Conservation (phyloP, 177 flowering plant species). For the Vitis hybrid region DNA sequence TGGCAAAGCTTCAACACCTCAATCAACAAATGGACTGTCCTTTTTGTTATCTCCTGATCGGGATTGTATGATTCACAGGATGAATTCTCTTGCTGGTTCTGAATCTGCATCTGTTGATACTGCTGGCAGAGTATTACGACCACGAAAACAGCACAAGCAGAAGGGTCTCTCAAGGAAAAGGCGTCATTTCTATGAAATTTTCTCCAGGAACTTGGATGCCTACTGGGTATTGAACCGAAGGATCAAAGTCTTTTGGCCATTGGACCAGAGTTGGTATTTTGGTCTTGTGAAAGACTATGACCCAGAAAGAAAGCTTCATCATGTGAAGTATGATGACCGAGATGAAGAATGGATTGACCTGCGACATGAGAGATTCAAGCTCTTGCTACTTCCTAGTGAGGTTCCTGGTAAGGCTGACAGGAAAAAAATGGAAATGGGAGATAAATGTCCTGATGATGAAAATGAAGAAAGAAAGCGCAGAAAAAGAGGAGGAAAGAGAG, state of each 20-base stretch:
- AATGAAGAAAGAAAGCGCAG: slow-evolving; percentile 16
- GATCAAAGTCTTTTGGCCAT: slow-evolving; percentile 94
- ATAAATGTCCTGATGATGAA: slow-evolving; percentile 22
- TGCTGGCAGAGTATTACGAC: slow-evolving; percentile 66
- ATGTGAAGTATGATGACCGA: slow-evolving; percentile 91
- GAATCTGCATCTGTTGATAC: slow-evolving; percentile 51
- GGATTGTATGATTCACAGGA: slow-evolving; percentile 21
- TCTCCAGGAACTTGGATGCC: slow-evolving; percentile 55
- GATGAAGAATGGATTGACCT: slow-evolving; percentile 96
- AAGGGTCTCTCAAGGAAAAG: slow-evolving; percentile 57
- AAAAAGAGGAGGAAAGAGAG: slow-evolving; percentile 24
- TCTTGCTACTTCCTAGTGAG: slow-evolving; percentile 79
- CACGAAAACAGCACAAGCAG: slow-evolving; percentile 55
- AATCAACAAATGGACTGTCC: slow-evolving; percentile 38
- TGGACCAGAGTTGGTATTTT: slow-evolving; percentile 92
- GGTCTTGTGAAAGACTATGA: slow-evolving; percentile 79
- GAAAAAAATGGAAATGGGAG: slow-evolving; percentile 23
- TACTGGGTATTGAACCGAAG: slow-evolving; percentile 72
- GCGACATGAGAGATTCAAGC: slow-evolving; percentile 78
- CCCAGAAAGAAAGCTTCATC: slow-evolving; percentile 66
- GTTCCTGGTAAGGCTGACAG: slow-evolving; percentile 47
- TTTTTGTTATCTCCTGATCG: slow-evolving; percentile 23
- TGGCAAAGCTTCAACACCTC: slow-evolving; percentile 24
- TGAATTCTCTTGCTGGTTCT: slow-evolving; percentile 26
- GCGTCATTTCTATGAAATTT: slow-evolving; percentile 85